Conservation (phyloP, 768 basidiomycete genomes). For the Panaeolus cyanescens region DNA sequence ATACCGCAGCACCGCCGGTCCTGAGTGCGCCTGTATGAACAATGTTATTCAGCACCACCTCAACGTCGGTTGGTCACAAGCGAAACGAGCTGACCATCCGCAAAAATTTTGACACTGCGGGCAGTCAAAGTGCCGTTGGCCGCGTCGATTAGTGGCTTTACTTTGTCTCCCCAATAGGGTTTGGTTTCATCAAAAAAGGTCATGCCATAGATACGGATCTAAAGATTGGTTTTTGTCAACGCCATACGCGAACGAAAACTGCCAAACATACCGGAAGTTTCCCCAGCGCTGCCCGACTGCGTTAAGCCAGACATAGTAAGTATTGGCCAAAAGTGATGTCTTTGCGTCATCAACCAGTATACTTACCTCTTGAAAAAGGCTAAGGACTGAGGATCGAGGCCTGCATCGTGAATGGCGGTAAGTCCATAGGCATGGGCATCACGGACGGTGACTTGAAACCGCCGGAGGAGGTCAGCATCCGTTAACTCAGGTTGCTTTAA, state of each 20-base stretch:
- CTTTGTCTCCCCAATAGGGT: conserved; percentile 74
- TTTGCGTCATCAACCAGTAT: neutral
- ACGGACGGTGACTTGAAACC: conserved; percentile 61
- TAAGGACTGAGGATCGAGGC: conserved; percentile 66
- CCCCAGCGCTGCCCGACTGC: conserved; percentile 61
- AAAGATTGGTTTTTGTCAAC: conserved; percentile 6
- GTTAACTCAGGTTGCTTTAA: conserved; percentile 65
- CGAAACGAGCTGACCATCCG: conserved; percentile 51
- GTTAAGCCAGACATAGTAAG: conserved; percentile 1
- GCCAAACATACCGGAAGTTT: conserved; percentile 56
- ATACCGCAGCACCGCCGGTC: conserved; percentile 86
- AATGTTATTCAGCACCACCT: neutral
- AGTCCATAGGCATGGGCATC: conserved; percentile 75
- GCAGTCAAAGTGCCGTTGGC: conserved; percentile 67
- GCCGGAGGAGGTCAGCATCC: conserved; percentile 59
- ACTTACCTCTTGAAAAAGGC: conserved; percentile 70
- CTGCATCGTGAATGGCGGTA: conserved; percentile 88
- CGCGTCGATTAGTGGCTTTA: conserved; percentile 53
- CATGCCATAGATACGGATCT: conserved; percentile 83
- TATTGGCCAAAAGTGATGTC: neutral
- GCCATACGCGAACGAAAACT: conserved; percentile 6
- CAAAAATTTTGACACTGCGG: conserved; percentile 80
- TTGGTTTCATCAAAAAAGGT: conserved; percentile 65
- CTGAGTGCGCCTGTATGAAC: conserved; percentile 71
- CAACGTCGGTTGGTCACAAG: conserved; percentile 1